Conservation (phyloP, 177 flowering plant genomes). For the Vitis hybrid region DNA sequence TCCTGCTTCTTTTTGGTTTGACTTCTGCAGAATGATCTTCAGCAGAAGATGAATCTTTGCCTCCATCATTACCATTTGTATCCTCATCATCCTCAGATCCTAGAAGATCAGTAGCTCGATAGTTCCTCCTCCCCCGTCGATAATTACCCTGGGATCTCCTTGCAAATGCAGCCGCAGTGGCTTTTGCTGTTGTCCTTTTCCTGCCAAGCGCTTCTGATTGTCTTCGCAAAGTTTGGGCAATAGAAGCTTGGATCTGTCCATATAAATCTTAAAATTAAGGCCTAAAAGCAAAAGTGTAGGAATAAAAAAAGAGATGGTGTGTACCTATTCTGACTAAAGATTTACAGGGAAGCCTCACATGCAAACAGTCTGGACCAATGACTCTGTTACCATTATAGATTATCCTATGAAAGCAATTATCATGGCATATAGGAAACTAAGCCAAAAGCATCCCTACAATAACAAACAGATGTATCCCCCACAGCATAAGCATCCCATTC, state of each 20-base stretch:
- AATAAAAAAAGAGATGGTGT: background rate
- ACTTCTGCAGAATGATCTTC: slow-evolving; percentile 59
- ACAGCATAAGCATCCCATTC: too few species aligned
- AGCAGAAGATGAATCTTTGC: slow-evolving; percentile 64
- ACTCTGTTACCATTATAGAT: too few species aligned
- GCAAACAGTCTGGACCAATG: too few species aligned
- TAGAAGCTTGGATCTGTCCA: slow-evolving; percentile 83
- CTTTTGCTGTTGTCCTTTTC: slow-evolving; percentile 51
- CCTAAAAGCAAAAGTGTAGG: slow-evolving; percentile 18
- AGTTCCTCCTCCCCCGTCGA: slow-evolving; percentile 50
- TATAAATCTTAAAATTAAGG: slow-evolving; percentile 1
- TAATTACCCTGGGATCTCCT: slow-evolving; percentile 48
- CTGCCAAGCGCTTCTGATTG: slow-evolving; percentile 83
- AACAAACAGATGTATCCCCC: too few species aligned
- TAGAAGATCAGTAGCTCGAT: slow-evolving; percentile 37
- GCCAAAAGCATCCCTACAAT: too few species aligned
- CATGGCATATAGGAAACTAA: too few species aligned
- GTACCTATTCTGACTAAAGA: too few species aligned
- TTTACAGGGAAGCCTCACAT: too few species aligned
- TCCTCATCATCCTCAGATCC: slow-evolving; percentile 65
- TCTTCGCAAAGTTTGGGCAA: slow-evolving; percentile 70
- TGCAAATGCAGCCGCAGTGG: slow-evolving; percentile 36
- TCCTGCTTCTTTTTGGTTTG: slow-evolving; percentile 50
- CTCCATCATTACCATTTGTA: slow-evolving; percentile 49
- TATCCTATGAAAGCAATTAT: too few species aligned